phyloP scores from a whole-genome alignment of 768 basidiomycete genomes.

The Calvatia gigantea region DNA sequence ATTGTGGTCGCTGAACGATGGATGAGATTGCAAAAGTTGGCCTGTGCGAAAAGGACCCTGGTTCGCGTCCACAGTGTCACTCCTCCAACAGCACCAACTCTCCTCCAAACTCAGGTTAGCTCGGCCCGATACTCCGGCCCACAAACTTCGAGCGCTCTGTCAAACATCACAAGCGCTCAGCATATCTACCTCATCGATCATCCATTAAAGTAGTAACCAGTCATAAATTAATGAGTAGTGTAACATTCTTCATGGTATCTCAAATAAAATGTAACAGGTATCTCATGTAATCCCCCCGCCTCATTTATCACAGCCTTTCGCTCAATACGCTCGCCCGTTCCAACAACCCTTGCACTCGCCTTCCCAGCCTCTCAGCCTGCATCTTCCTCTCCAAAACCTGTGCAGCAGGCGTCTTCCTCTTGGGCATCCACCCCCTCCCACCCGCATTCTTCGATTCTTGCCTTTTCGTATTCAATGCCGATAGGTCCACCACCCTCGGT shows the following conservation, averaged over 20 bases:
- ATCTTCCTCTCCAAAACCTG: conserved; percentile 75
- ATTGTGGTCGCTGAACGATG: not conserved
- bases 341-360: conserved; percentile 66
- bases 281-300: not conserved
- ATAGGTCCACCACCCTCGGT: conserved; percentile 84
- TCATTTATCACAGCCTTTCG: conserved; percentile 1
- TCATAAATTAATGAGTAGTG: not conserved
- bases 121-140: conserved; percentile 1
- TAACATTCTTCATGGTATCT: not conserved
- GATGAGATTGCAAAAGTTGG: not conserved
- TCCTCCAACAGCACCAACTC: conserved; percentile 1
- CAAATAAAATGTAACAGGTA: not conserved
- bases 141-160: not conserved
- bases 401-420: conserved; percentile 76
- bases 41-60: not conserved
- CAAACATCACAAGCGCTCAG: not conserved
- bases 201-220: no score
- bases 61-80: conserved; percentile 9
- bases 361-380: conserved; percentile 70
- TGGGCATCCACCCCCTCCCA: conserved; percentile 71
- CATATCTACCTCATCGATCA: not conserved
- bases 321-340: conserved; percentile 54
- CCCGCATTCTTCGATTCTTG: conserved; percentile 37
- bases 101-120: not conserved
- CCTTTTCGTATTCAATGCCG: conserved; percentile 50